Percentiles rank a stretch among this genome's conserved stretches.
Conservation (phyloP, 140 eudicot species). For the Anethum foeniculum region DNA sequence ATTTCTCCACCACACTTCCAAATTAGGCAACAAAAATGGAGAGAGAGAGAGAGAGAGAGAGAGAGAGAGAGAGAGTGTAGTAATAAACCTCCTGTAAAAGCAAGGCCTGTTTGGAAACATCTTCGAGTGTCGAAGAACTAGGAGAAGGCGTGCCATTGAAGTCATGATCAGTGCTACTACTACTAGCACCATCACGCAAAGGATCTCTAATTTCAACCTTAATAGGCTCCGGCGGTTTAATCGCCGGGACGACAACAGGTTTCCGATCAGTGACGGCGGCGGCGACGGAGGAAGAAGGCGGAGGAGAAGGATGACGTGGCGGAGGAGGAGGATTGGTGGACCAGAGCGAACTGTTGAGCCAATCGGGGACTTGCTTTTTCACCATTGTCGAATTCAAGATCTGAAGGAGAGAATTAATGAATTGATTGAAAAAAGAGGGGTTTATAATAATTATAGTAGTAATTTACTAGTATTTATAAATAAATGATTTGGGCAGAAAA, state of each 20-base stretch:
- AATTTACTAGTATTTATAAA: too few relatives aligned
- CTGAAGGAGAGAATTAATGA: too few relatives aligned
- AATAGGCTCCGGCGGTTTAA: conserved; percentile 30
- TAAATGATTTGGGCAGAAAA: too few relatives aligned
- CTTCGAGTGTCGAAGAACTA: conserved; percentile 33
- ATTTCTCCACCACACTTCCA: too few relatives aligned
- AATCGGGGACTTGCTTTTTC: conserved; percentile 78
- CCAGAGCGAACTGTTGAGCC: conserved; percentile 92
- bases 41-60: too few relatives aligned
- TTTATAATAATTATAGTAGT: too few relatives aligned
- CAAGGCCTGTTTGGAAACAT: conserved; percentile 59
- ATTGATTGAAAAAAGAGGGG: too few relatives aligned
- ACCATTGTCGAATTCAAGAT: conserved; percentile 26
- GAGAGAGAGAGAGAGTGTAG: neutral
- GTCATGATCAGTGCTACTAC: conserved; percentile 15
- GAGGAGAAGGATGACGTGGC: neutral
- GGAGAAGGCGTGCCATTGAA: conserved; percentile 23
- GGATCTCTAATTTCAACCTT: conserved; percentile 50
- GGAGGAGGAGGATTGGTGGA: conserved; percentile 38
- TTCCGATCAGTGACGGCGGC: conserved; percentile 13
- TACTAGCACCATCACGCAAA: conserved; percentile 19
- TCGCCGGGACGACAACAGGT: conserved; percentile 16
- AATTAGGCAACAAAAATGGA: too few relatives aligned
- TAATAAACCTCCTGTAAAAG: conserved; percentile 59
- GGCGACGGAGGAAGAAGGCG: conserved; percentile 12